Evolutionary conservation across 805 yeast species (phyloP).

Genomic region (Tetrapisispora taiwanensis): DNA sequence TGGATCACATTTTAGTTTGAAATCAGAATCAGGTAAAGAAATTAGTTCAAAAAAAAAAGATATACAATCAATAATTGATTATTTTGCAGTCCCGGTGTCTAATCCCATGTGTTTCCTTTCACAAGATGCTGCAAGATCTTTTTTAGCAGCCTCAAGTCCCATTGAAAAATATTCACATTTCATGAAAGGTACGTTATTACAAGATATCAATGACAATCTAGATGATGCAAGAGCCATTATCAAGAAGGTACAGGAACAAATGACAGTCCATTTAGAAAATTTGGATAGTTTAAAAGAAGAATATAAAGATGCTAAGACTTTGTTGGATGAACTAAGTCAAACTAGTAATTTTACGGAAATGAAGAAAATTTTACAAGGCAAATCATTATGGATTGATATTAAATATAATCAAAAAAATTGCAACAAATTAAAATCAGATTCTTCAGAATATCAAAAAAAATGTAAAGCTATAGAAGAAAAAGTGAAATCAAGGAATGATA

Average conservation of each 20-base stretch:
- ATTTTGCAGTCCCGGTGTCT: slow-evolving; percentile 68
- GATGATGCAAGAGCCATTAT: slow-evolving; percentile 31
- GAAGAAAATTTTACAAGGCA: slow-evolving; percentile 37
- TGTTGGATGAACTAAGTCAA: slow-evolving; percentile 32
- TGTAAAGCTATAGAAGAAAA: slow-evolving; percentile 10
- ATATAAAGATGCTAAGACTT: slow-evolving; percentile 34
- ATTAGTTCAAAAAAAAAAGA: slow-evolving; percentile 54
- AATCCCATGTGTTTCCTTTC: slow-evolving; percentile 89
- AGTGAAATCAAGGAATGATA: slow-evolving; percentile 18
- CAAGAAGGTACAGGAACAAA: slow-evolving; percentile 30
- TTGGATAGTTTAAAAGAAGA: slow-evolving; percentile 33
- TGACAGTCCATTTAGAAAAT: slow-evolving; percentile 32
- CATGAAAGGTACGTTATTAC: slow-evolving; percentile 69
- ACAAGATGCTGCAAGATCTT: slow-evolving; percentile 89
- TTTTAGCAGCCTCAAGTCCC: slow-evolving; percentile 67
- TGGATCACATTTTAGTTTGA: slow-evolving; percentile 42
- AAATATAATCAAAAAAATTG: slow-evolving; percentile 14
- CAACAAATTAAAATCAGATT: slow-evolving; percentile 10
- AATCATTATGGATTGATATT: slow-evolving; percentile 39
- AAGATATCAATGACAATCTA: slow-evolving; percentile 51
- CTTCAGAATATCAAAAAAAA: slow-evolving; percentile 11
- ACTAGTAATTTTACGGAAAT: slow-evolving; percentile 33
- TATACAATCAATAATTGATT: slow-evolving; percentile 56
- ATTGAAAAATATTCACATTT: slow-evolving; percentile 64
- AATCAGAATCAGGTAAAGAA: slow-evolving; percentile 39